Base-by-base conservation (phyloP, 2,329 filamentous ascomycete genomes). In the Chalaropsis thielavioides region DNA sequence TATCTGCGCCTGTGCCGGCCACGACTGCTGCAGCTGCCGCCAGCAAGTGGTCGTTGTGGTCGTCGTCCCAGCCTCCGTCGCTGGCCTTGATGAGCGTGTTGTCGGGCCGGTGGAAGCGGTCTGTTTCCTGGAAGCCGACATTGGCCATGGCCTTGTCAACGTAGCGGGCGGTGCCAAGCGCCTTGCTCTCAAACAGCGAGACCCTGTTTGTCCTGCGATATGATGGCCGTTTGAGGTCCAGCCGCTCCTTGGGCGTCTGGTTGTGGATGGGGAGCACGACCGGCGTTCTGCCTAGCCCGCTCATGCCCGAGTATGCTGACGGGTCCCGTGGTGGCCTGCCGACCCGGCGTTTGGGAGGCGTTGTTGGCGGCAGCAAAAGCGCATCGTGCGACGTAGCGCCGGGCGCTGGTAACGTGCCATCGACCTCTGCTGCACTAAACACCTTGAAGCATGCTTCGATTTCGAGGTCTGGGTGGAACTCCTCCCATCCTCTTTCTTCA, bases 71-170 rank as follows among this genome's bases (percentile, higher is more conserved):
- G 64, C 81, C 82, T 35, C 76, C 75, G 69, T 87, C 84, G 31
- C 76, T 79, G 24, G 82, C 81, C 72, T 86, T 86, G 70, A 87
- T 83, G 67, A 95, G 79, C 63, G 82, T 85, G 67, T 83, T 82
- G 64, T 92, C 88, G 4, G 90, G 88, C 58, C 89, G 85, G 63
- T 89, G 80, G 72, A 91, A 97, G 66, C 92, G 81, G 75, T 97
- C 92, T 70, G 88, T 96, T 76, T 96, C 91, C 75, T 96, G 92
- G 72, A 96, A 97, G 62, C 92, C 92, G 59, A 96, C 89, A 71
- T 90, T 92, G 70, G 92, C 92, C 92, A 97, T 96, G 1, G 90
- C 88, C 72, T 94, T 91, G 75, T 96, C 92, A 59, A 97, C 92
- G 74, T 96, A 97, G 71, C 92, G 89, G 67, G 89, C 86, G 72